Evolutionary conservation across 2,329 filamentous ascomycete species (phyloP), one percentile per base, ranked within the genome.

Genomic region (Fonsecaea pedrosoi): DNA sequence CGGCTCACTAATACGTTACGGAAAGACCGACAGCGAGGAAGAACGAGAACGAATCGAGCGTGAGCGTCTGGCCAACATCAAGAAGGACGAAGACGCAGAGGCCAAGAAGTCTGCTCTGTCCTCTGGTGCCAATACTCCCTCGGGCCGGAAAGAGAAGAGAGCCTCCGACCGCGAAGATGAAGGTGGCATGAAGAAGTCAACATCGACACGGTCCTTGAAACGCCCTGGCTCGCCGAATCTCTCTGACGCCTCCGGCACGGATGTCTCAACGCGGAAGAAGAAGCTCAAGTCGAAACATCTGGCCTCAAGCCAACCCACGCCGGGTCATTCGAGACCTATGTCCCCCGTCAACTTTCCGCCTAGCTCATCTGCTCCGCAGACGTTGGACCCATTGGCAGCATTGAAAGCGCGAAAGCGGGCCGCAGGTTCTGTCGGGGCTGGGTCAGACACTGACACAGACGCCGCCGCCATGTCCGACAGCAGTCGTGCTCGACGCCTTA

Each of bases 231-330:
- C 93, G 15, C 92, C 94, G 2, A 90, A 94, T 70, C 84, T 91
- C 37, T 97, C 93, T 1, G 94, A 98, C 76, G 92, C 92, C 9
- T 96, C 92, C 76, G 94, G 92, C 61, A 96, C 94, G 73, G 94
- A 98, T 77, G 94, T 92, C 0, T 87, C 89, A 30, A 61, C 64
- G 37, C 54, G 68, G 9, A 68, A 69, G 34, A 90, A 90, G 71
- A 93, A 95, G 80, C 92, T 92, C 81, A 87, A 90, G 75, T 91
- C 90, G 81, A 90, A 90, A 76, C 85, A 87, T 69, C 18, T 70
- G 15, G 75, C 81, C 15, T 84, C 84, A 13, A 77, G 82, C 1
- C 81, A 81, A 61, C 79, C 79, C 9, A 88, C 86, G 78, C 77
- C 63, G 82, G 63, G 68, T 18, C 55, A 62, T 13, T 74, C 72